Evolutionary conservation across 1,139 yeast species (phyloP).

Genomic region (Meyerozyma smithsonii): DNA sequence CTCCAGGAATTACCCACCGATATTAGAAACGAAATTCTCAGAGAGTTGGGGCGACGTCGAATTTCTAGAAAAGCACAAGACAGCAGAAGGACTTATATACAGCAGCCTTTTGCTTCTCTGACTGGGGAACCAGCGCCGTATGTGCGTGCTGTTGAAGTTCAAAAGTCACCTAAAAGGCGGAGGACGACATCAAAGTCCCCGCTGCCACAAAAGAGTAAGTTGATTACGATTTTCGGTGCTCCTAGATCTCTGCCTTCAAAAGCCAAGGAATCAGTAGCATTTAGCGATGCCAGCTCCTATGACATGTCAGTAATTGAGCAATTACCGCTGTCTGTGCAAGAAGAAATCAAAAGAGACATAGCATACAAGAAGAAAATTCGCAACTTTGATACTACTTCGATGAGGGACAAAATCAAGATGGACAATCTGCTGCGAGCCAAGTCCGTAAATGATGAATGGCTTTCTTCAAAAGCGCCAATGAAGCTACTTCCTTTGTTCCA

Average conservation of each 20-base stretch:
- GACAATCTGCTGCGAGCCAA: conserved; percentile 13
- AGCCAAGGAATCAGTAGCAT: conserved; percentile 9
- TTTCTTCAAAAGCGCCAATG: conserved; percentile 18
- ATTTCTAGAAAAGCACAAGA: too few species aligned
- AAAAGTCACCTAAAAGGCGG: conserved; percentile 15
- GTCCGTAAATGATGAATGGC: conserved; percentile 24
- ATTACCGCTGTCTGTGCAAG: conserved; percentile 40
- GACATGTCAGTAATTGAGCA: conserved; percentile 43
- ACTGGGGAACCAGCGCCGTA: conserved; percentile 27
- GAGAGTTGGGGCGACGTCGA: conserved; percentile 38
- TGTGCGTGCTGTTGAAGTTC: conserved; percentile 32
- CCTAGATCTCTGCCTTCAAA: conserved; percentile 1
- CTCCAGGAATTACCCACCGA: conserved; percentile 51
- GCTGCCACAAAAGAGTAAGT: conserved; percentile 14
- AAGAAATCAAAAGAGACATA: conserved; percentile 39
- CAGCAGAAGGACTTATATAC: conserved; percentile 35
- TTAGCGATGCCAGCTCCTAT: conserved; percentile 21
- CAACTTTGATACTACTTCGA: conserved; percentile 23
- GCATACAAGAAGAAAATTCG: conserved; percentile 25
- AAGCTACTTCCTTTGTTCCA: conserved; percentile 29
- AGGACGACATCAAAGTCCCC: conserved; percentile 5
- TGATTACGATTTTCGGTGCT: too few species aligned
- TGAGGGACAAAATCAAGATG: conserved; percentile 27
- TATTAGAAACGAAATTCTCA: conserved; percentile 44
- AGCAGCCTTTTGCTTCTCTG: conserved; percentile 37